Conservation (phyloP, 2,329 filamentous ascomycete genomes). For the Aspergillus quadrilineatus region DNA sequence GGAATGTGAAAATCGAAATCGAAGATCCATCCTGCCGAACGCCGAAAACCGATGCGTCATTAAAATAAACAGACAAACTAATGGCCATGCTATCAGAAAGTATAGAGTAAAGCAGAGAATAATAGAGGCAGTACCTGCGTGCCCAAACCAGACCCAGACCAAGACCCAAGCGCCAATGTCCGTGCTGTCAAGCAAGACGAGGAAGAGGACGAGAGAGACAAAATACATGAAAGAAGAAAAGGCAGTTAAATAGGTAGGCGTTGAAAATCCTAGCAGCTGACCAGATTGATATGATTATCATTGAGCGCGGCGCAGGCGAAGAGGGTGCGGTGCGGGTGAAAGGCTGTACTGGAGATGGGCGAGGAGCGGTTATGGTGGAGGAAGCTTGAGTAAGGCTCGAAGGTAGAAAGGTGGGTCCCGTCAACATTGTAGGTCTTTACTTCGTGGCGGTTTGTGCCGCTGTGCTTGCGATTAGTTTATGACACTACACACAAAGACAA, state of each 20-base stretch:
- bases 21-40: neutral
- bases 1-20: neutral
- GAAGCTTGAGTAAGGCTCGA: conserved; percentile 90
- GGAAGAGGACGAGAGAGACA: neutral
- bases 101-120: neutral
- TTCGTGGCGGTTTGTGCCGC: conserved; percentile 80
- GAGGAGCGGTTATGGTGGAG: conserved; percentile 75
- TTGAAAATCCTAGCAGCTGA: conserved; percentile 57
- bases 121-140: no score
- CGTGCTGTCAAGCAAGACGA: no score
- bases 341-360: conserved; percentile 84
- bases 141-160: no score
- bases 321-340: conserved; percentile 92
- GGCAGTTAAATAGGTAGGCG: neutral
- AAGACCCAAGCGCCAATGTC: no score
- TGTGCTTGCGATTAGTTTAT: conserved; percentile 37
- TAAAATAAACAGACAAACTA: neutral
- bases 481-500: neutral
- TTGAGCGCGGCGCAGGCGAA: conserved; percentile 82
- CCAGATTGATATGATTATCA: conserved; percentile 88
- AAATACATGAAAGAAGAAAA: neutral
- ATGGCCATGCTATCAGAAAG: neutral
- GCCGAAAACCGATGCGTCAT: conserved; percentile 5
- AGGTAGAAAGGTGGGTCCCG: conserved; percentile 72
- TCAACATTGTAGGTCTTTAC: conserved; percentile 93